These are phyloP conservation scores for Emmonsia crescens DNA, from an alignment of 2,329 filamentous ascomycete genomes.

Conservation along the genomic window DNA sequence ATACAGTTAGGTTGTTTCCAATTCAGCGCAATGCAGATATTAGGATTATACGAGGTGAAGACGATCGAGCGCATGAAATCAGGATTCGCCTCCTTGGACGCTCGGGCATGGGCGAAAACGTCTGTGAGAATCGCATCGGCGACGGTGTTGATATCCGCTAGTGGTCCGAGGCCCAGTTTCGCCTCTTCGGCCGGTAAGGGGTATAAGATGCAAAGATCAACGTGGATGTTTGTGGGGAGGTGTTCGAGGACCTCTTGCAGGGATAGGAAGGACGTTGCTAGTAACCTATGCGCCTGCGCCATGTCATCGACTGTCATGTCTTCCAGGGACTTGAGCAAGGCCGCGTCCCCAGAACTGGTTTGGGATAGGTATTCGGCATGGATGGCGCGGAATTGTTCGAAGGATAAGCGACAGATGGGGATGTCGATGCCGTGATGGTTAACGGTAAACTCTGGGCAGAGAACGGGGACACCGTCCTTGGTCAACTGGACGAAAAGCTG, in stretches of 20 bases:
- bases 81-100: slow-evolving; percentile 53
- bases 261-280: slow-evolving; percentile 67
- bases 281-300: slow-evolving; percentile 56
- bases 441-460: slow-evolving; percentile 79
- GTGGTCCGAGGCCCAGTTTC: slow-evolving; percentile 57
- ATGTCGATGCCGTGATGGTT: slow-evolving; percentile 66
- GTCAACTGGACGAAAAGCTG: slow-evolving; percentile 87
- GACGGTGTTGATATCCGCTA: slow-evolving; percentile 73
- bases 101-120: slow-evolving; percentile 82
- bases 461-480: slow-evolving; percentile 71
- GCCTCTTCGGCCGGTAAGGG: slow-evolving; percentile 66
- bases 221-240: slow-evolving; percentile 68
- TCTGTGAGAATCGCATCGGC: slow-evolving; percentile 73
- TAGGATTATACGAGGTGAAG: slow-evolving; percentile 85
- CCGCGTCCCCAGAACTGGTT: slow-evolving; percentile 1
- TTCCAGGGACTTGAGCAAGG: slow-evolving; percentile 19
- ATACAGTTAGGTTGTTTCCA: slow-evolving; percentile 97
- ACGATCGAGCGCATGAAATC: slow-evolving; percentile 76
- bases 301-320: slow-evolving; percentile 34
- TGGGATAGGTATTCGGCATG: slow-evolving; percentile 29
- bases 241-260: slow-evolving; percentile 64
- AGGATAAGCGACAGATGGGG: slow-evolving; percentile 67
- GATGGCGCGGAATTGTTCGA: slow-evolving; percentile 43
- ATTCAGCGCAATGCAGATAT: slow-evolving; percentile 85
- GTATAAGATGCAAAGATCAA: slow-evolving; percentile 88